A percentile compares a stretch with the other conserved stretches of the same genome.
Conservation (phyloP, 1,284 basidiomycete species). For the Xerocomus alliaceus region DNA sequence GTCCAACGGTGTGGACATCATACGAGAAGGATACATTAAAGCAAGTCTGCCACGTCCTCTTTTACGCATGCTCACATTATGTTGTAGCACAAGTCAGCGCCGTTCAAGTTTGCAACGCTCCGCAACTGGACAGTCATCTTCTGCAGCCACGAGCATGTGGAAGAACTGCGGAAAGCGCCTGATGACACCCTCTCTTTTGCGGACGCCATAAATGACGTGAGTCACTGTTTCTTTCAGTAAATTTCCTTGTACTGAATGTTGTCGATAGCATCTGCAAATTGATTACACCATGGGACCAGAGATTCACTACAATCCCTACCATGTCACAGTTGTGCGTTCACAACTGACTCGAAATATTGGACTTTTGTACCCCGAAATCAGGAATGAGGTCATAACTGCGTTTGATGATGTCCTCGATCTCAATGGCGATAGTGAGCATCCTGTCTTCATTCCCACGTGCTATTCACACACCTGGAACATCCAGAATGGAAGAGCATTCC, state of each 20-base stretch:
- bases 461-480: not conserved
- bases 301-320: slow-evolving; percentile 36
- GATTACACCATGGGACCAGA: slow-evolving; percentile 39
- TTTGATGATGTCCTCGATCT: slow-evolving; percentile 35
- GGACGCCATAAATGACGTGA: slow-evolving; percentile 45
- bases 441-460: not conserved
- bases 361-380: not conserved
- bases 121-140: slow-evolving; percentile 51
- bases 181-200: slow-evolving; percentile 48
- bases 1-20: slow-evolving; percentile 4
- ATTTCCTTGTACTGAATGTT: not conserved
- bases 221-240: not conserved
- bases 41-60: not conserved
- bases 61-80: not conserved
- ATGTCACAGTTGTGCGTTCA: slow-evolving; percentile 28
- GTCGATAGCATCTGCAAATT: slow-evolving; percentile 24
- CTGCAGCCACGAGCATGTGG: slow-evolving; percentile 18
- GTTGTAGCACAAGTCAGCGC: not conserved
- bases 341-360: slow-evolving; percentile 41
- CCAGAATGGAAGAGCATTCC: slow-evolving; percentile 42
- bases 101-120: slow-evolving; percentile 50
- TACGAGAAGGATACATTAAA: slow-evolving; percentile 32
- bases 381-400: slow-evolving; percentile 44
- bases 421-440: slow-evolving; percentile 16
- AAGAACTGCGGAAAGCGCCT: slow-evolving; percentile 45